A percentile compares a stretch with the other conserved stretches of the same genome.
These are phyloP conservation scores for Corinectria fuckeliana DNA, from an alignment of 2,329 filamentous ascomycete genomes.

Conservation along the genomic window DNA sequence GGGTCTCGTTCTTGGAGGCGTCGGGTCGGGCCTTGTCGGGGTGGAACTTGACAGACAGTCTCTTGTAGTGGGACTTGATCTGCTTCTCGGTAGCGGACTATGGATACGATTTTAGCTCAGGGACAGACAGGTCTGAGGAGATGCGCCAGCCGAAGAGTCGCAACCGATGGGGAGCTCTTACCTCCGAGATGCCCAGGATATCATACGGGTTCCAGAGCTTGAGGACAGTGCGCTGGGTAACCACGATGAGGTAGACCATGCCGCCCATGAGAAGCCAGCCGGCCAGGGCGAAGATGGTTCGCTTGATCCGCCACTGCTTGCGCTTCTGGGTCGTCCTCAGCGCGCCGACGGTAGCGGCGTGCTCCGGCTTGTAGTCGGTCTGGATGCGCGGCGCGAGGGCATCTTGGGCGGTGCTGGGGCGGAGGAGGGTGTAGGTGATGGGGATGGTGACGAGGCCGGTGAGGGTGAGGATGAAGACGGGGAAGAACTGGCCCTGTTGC, in stretches of 20 bases:
- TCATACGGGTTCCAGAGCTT: conserved; percentile 98
- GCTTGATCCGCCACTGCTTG: conserved; percentile 87
- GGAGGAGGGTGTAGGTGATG: conserved; percentile 86
- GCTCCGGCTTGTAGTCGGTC: conserved; percentile 78
- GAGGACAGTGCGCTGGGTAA: conserved; percentile 72
- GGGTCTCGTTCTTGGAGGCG: conserved; percentile 84
- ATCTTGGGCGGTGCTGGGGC: conserved; percentile 77
- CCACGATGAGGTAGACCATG: conserved; percentile 90
- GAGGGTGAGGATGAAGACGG: conserved; percentile 96
- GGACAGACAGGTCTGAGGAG: neutral
- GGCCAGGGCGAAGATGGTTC: conserved; percentile 74
- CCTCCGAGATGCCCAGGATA: conserved; percentile 85
- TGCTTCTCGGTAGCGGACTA: conserved; percentile 84
- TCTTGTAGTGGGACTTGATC: conserved; percentile 91
- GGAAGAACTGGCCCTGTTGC: conserved; percentile 89
- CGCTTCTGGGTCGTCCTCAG: conserved; percentile 88
- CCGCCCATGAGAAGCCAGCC: conserved; percentile 87
- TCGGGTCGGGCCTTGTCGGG: conserved; percentile 92
- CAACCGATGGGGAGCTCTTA: conserved; percentile 50
- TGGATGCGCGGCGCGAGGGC: conserved; percentile 83
- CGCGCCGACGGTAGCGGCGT: conserved; percentile 82
- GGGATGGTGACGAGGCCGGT: conserved; percentile 87
- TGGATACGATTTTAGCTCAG: conserved; percentile 22
- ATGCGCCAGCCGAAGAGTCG: neutral
- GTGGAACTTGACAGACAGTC: conserved; percentile 83